A percentile compares a stretch with the other conserved stretches of the same genome.
These are phyloP conservation scores for Coniophora puteana DNA, from an alignment of 1,284 basidiomycete species.

Conservation along the genomic window DNA sequence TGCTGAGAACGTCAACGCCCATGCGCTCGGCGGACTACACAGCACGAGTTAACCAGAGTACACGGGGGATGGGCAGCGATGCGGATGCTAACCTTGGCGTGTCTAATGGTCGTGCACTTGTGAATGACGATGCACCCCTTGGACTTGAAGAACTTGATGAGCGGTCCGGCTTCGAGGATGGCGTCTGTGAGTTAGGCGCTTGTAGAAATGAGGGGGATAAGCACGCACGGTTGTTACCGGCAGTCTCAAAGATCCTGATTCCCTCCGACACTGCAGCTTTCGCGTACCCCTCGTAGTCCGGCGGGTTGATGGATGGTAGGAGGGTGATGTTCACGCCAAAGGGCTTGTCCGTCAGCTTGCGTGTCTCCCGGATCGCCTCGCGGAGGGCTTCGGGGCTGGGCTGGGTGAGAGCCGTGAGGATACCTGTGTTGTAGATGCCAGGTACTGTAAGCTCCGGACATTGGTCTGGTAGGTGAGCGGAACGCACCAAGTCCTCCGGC, in stretches of 20 bases:
- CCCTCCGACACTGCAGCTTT: constrained; percentile 85
- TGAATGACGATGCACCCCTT: constrained; percentile 80
- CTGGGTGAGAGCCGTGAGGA: constrained; percentile 88
- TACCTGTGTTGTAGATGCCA: constrained; percentile 43
- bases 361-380: constrained; percentile 81
- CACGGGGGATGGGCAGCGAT: not conserved
- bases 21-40: constrained; percentile 66
- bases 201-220: not conserved
- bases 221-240: constrained; percentile 82
- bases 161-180: constrained; percentile 54
- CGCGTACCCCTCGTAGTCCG: constrained; percentile 86
- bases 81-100: constrained; percentile 61
- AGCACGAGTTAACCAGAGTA: constrained; percentile 1
- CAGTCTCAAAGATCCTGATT: constrained; percentile 90
- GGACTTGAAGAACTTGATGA: constrained; percentile 81
- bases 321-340: constrained; percentile 95
- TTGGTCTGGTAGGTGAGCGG: not conserved
- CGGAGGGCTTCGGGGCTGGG: constrained; percentile 82
- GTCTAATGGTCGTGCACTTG: constrained; percentile 87
- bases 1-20: constrained; percentile 84
- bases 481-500: constrained; percentile 77
- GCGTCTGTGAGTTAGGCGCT: not conserved
- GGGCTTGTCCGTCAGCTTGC: constrained; percentile 63
- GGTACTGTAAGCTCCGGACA: constrained; percentile 3
- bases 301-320: constrained; percentile 86